phyloP scores from a whole-genome alignment of 805 yeast genomes.

The Kazachstania psychrophila region DNA sequence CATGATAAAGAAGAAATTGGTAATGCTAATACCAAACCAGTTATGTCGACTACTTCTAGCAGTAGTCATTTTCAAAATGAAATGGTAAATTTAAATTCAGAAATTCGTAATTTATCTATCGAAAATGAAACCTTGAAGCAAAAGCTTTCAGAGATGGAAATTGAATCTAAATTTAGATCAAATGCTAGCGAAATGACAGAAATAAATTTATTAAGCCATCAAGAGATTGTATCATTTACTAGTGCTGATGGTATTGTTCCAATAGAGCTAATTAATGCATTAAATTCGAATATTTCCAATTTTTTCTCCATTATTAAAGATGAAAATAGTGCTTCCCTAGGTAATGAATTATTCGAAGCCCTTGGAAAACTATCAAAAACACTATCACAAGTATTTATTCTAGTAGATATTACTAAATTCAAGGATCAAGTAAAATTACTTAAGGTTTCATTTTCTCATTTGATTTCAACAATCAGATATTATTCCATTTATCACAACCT shows the following conservation, averaged over 20 bases:
- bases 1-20: too few species aligned
- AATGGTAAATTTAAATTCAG: conserved; percentile 16
- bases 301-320: conserved; percentile 1
- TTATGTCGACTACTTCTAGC: background rate
- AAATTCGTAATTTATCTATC: conserved; percentile 22
- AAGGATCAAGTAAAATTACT: conserved; percentile 35
- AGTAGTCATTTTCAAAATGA: conserved; percentile 16
- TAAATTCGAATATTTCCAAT: background rate
- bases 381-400: conserved; percentile 11
- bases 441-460: conserved; percentile 61
- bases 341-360: conserved; percentile 14
- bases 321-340: conserved; percentile 1
- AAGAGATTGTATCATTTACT: conserved; percentile 8
- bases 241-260: conserved; percentile 14
- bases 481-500: conserved; percentile 53
- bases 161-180: conserved; percentile 26
- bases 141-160: conserved; percentile 38
- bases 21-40: background rate
- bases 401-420: conserved; percentile 19
- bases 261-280: conserved; percentile 7
- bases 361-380: conserved; percentile 13
- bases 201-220: conserved; percentile 3
- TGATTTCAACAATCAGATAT: conserved; percentile 68
- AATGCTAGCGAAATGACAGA: background rate
- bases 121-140: conserved; percentile 31